Conservation (phyloP, 305 asterid genomes). For the Plantago rigida region DNA sequence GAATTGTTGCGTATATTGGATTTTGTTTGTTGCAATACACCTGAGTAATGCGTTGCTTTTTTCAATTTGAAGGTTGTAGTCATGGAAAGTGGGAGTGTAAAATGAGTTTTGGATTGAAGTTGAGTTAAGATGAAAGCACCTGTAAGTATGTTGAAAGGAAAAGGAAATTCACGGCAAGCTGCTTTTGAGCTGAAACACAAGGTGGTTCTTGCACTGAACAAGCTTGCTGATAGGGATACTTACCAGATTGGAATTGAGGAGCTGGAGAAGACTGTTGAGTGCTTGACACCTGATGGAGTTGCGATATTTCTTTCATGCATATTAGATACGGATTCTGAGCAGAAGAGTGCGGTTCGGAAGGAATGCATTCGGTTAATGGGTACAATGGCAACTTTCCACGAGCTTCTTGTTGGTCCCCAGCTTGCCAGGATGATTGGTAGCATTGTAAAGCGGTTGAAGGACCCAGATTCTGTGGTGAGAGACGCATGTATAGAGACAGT, state of each 20-base stretch:
- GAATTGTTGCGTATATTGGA: not conserved
- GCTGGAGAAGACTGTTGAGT: slow-evolving; percentile 60
- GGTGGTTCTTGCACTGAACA: slow-evolving; percentile 62
- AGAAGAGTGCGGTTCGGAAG: slow-evolving; percentile 83
- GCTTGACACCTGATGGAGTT: slow-evolving; percentile 64
- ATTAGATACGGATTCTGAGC: slow-evolving; percentile 66
- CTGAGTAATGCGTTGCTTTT: not conserved
- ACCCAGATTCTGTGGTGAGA: slow-evolving; percentile 77
- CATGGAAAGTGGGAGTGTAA: slow-evolving; percentile 25
- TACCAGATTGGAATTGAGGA: slow-evolving; percentile 77
- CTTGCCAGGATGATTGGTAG: slow-evolving; percentile 71
- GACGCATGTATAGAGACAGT: slow-evolving; percentile 75
- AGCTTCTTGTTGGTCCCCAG: slow-evolving; percentile 52
- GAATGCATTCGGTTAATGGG: slow-evolving; percentile 87
- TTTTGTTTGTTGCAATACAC: too few species aligned
- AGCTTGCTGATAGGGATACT: slow-evolving; percentile 91
- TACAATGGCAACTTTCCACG: slow-evolving; percentile 51
- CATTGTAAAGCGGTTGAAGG: slow-evolving; percentile 85
- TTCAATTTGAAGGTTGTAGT: slow-evolving; percentile 29
- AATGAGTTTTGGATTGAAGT: slow-evolving; percentile 21
- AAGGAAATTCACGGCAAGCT: slow-evolving; percentile 48
- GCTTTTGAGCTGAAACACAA: slow-evolving; percentile 80
- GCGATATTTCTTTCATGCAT: slow-evolving; percentile 72
- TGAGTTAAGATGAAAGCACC: slow-evolving; percentile 43
- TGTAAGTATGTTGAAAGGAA: slow-evolving; percentile 48